Percentiles rank a stretch among this genome's conserved stretches.
Conservation (phyloP, 176 grass and related monocot genomes). For the Hordeum marinum region DNA sequence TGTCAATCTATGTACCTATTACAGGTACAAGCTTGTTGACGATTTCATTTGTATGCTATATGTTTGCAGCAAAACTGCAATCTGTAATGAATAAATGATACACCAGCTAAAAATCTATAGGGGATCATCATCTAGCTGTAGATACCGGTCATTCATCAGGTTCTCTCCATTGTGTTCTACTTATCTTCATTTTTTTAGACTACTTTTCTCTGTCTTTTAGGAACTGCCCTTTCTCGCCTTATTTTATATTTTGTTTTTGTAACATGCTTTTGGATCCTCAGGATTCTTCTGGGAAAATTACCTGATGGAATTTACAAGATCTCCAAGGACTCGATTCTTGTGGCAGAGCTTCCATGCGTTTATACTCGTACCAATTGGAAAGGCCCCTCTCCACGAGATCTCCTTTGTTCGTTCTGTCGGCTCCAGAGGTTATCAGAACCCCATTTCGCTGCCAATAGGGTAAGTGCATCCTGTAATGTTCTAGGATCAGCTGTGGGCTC, state of each 20-base stretch:
- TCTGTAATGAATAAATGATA: not conserved
- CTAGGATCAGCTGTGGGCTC: slow-evolving; percentile 28
- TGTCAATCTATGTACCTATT: slow-evolving; percentile 71
- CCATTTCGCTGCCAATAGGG: slow-evolving; percentile 39
- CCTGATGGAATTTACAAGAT: slow-evolving; percentile 84
- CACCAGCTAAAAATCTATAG: not conserved
- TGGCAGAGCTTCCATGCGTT: slow-evolving; percentile 62
- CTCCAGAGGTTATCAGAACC: slow-evolving; percentile 72
- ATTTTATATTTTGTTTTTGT: slow-evolving; percentile 21
- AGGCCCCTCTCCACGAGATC: slow-evolving; percentile 62
- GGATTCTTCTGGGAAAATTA: slow-evolving; percentile 71
- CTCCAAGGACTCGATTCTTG: slow-evolving; percentile 72
- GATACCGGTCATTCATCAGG: not conserved
- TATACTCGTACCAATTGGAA: slow-evolving; percentile 77
- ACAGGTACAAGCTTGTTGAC: slow-evolving; percentile 51
- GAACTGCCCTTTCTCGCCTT: not conserved
- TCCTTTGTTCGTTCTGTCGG: slow-evolving; percentile 77
- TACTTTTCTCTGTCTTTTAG: slow-evolving; percentile 6
- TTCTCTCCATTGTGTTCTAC: not conserved
- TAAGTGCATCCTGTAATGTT: not conserved
- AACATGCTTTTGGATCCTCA: slow-evolving; percentile 43
- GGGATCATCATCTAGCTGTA: slow-evolving; percentile 17
- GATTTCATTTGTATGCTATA: slow-evolving; percentile 14
- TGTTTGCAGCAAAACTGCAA: not conserved
- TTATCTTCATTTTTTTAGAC: not conserved